Evolutionary conservation across 2,329 filamentous ascomycete genomes (phyloP).

Genomic region (Colletotrichum sp.): DNA sequence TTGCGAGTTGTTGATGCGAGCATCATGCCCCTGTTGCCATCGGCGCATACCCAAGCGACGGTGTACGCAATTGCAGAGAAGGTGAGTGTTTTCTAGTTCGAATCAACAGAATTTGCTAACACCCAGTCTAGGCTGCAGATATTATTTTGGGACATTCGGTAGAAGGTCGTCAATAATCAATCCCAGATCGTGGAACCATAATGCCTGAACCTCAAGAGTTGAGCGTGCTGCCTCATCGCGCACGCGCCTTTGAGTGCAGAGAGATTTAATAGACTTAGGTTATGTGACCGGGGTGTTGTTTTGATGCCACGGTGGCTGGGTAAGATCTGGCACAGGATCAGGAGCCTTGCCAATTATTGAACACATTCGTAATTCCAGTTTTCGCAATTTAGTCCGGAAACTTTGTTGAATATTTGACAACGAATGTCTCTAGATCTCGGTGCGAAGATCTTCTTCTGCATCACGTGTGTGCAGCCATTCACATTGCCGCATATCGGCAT

Average conservation of each 20-base stretch:
- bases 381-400: not conserved
- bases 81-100: not conserved
- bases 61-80: slow-evolving; percentile 23
- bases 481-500: not conserved
- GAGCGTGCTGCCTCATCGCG: not conserved
- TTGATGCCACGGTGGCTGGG: not conserved
- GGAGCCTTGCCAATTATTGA: not conserved
- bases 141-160: not conserved
- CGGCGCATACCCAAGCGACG: slow-evolving; percentile 21
- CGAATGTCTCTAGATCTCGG: not conserved
- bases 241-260: not conserved
- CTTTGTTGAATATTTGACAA: not conserved
- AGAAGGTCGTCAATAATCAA: not conserved
- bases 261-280: not conserved
- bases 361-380: not conserved
- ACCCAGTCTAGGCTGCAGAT: not conserved
- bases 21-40: slow-evolving; percentile 23
- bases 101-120: not conserved
- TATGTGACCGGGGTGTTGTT: not conserved
- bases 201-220: not conserved
- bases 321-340: not conserved
- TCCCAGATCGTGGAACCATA: not conserved
- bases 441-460: not conserved
- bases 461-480: not conserved
- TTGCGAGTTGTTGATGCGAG: slow-evolving; percentile 24